A percentile compares a stretch with the other conserved stretches of the same genome.
phyloP scores from a whole-genome alignment of 2,329 filamentous ascomycete species.

The Xylaria sp. region DNA sequence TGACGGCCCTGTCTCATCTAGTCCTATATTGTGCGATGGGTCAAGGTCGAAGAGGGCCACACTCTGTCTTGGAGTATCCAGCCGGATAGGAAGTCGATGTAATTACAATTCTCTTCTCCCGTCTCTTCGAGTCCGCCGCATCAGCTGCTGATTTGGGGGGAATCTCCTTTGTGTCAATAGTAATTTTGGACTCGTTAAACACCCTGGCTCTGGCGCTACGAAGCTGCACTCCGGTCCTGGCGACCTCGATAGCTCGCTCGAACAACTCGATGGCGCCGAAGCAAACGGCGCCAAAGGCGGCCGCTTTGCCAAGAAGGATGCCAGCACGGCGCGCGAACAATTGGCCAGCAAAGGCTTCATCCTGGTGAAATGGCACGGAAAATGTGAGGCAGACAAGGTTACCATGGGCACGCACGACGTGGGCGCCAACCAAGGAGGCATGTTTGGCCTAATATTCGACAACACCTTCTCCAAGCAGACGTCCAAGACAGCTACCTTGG shows the following conservation, averaged over 20 bases:
- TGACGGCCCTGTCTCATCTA: constrained; percentile 53
- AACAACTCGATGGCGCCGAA: constrained; percentile 54
- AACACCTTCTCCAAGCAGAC: constrained; percentile 98
- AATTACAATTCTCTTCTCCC: constrained; percentile 45
- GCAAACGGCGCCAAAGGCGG: constrained; percentile 55
- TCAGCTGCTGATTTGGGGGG: constrained; percentile 12
- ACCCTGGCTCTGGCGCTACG: constrained; percentile 78
- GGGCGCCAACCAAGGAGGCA: constrained; percentile 77
- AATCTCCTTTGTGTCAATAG: constrained; percentile 52
- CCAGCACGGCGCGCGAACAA: constrained; percentile 70
- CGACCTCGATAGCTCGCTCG: constrained; percentile 59
- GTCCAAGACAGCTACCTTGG: constrained; percentile 94
- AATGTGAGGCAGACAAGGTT: constrained; percentile 96
- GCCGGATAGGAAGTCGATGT: constrained; percentile 97
- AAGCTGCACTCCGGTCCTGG: constrained; percentile 59
- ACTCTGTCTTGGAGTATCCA: constrained; percentile 98
- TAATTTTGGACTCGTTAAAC: constrained; percentile 98
- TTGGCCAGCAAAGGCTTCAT: constrained; percentile 75
- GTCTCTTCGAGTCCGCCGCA: not conserved
- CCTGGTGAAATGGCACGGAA: constrained; percentile 85
- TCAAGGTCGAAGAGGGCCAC: constrained; percentile 87
- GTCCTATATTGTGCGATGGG: constrained; percentile 99
- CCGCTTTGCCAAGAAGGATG: constrained; percentile 66
- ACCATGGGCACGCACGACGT: constrained; percentile 91
- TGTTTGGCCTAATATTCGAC: constrained; percentile 97